These are phyloP conservation scores for Mycena galopus DNA, from an alignment of 768 basidiomycete genomes.

Conservation along the genomic window DNA sequence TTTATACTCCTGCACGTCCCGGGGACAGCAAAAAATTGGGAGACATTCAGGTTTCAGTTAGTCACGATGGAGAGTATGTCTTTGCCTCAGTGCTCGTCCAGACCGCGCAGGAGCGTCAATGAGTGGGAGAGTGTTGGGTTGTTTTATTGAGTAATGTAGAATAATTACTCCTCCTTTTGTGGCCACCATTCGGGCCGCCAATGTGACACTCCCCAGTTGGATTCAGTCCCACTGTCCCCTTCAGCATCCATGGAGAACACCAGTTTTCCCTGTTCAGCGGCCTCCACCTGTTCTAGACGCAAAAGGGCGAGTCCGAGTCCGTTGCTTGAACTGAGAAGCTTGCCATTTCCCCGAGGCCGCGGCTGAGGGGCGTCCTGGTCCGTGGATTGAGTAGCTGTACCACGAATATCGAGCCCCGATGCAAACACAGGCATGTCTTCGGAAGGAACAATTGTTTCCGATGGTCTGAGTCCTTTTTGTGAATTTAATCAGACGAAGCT, in stretches of 20 bases:
- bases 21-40: conserved; percentile 44
- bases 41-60: conserved; percentile 76
- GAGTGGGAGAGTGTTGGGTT: conserved; percentile 2
- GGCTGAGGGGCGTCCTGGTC: conserved; percentile 51
- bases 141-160: neutral
- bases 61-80: conserved; percentile 87
- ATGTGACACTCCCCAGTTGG: conserved; percentile 63
- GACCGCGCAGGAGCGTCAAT: conserved; percentile 31
- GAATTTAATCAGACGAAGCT: neutral
- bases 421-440: conserved; percentile 44
- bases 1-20: conserved; percentile 56
- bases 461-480: conserved; percentile 29
- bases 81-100: conserved; percentile 78
- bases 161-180: conserved; percentile 31
- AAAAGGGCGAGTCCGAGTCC: conserved; percentile 84
- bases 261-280: conserved; percentile 62
- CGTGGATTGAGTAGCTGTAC: conserved; percentile 36
- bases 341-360: conserved; percentile 81
- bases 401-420: conserved; percentile 54
- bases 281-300: conserved; percentile 80
- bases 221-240: conserved; percentile 42
- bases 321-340: conserved; percentile 70
- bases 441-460: conserved; percentile 29
- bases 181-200: conserved; percentile 83
- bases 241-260: conserved; percentile 53